Base-by-base conservation (phyloP, 1,139 yeast species). In the Arxiozyma bovina region DNA sequence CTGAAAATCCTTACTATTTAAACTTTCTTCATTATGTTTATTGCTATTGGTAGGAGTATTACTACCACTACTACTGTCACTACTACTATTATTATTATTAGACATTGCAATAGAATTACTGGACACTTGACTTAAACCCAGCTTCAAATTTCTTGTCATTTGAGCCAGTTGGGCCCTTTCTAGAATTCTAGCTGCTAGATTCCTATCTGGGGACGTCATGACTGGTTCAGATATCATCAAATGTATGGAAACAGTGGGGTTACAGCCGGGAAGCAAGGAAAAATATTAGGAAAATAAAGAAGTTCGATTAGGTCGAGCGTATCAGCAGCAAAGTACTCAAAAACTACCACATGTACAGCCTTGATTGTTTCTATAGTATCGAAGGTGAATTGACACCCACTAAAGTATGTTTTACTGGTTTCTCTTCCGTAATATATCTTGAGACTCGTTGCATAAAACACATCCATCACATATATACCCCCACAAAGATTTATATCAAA, bases 141-240 rank as follows among this genome's bases (percentile, higher is more conserved):
- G 51, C 57, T 65, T 68, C 58, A 68, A 59, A 53, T 67, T 68
- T 21, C 72, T 61, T 20, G 70, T 61, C 69, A 67, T 64, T 58
- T 67, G 70, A 21, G 72, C 72, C 55, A 68, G 57, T 55, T 67
- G 67, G 45, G 72, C 72, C 49, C 72, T 55, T 53, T 68, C 62
- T 42, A 68, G 58, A 20, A 68, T 68, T 54, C 60, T 65, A 18
- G 63, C 59, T 11, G 69, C 65, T 40, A 68, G 53, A 54, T 68
- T 68, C 52, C 64, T 63, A 55, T 67, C 70, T 53, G 62, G 65
- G 50, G 43, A 38, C 12, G 52, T 50, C 52, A 50, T 50, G 15
- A 46, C 49, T 38, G 42, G 49, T 46, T 46, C 49, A 27, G 42
- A 21, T 20, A 46, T 11, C 49, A 46, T 46, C 38, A 17, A 34